Evolutionary conservation across 805 yeast genomes (phyloP).

Genomic region (Candida wancherniae): DNA sequence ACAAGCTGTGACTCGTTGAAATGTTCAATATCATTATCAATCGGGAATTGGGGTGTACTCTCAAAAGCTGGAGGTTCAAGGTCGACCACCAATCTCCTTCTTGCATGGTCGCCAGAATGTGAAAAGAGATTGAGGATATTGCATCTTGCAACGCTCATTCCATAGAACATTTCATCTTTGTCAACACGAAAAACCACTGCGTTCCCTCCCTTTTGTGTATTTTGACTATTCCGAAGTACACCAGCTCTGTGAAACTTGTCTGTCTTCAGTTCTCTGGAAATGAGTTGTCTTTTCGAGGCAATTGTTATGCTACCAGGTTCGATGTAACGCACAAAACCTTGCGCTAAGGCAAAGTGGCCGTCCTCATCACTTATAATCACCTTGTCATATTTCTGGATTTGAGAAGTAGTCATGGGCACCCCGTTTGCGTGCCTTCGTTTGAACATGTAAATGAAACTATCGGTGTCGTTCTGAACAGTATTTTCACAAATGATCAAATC

Average conservation of each 20-base stretch:
- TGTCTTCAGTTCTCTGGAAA: slow-evolving; percentile 35
- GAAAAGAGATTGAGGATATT: slow-evolving; percentile 69
- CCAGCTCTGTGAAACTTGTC: slow-evolving; percentile 34
- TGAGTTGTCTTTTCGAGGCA: slow-evolving; percentile 50
- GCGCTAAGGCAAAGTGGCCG: slow-evolving; percentile 72
- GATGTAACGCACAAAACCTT: slow-evolving; percentile 51
- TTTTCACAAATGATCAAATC: slow-evolving; percentile 38
- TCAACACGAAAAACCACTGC: slow-evolving; percentile 58
- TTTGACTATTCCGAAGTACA: slow-evolving; percentile 13
- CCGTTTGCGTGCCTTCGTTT: slow-evolving; percentile 24
- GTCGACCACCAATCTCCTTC: slow-evolving; percentile 52
- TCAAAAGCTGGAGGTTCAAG: slow-evolving; percentile 42
- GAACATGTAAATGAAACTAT: slow-evolving; percentile 45
- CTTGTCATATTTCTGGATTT: slow-evolving; percentile 54
- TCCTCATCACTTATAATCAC: slow-evolving; percentile 73
- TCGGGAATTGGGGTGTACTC: slow-evolving; percentile 19
- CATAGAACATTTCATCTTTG: slow-evolving; percentile 70
- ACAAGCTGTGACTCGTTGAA: slow-evolving; percentile 68
- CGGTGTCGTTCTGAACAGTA: slow-evolving; percentile 18
- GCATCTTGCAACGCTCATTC: slow-evolving; percentile 70
- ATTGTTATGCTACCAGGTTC: slow-evolving; percentile 42
- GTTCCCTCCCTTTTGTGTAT: slow-evolving; percentile 2
- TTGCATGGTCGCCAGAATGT: slow-evolving; percentile 40
- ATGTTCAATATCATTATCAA: slow-evolving; percentile 9
- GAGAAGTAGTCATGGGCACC: slow-evolving; percentile 29